phyloP scores from a whole-genome alignment of 768 basidiomycete genomes.

The Pleurotus ostreatus region DNA sequence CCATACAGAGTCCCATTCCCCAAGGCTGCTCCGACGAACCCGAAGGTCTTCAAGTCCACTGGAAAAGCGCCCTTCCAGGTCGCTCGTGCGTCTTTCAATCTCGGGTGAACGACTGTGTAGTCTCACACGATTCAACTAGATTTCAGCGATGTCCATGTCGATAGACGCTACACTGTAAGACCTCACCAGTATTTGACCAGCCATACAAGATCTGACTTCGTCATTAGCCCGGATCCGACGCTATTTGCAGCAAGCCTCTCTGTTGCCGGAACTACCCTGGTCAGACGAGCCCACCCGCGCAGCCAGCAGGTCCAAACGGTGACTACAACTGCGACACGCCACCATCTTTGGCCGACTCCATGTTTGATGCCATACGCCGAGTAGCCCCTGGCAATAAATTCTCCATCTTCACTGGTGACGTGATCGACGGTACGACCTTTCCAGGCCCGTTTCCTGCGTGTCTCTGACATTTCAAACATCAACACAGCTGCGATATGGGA shows the following conservation, averaged over 20 bases:
- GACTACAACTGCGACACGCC: conserved; percentile 52
- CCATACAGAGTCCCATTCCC: conserved; percentile 42
- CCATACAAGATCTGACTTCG: neutral
- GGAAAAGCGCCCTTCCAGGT: conserved; percentile 48
- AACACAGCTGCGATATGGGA: conserved; percentile 46
- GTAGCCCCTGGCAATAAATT: conserved; percentile 35
- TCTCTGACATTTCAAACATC: neutral
- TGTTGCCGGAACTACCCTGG: conserved; percentile 54
- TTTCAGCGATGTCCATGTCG: conserved; percentile 63
- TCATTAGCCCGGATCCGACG: conserved; percentile 45
- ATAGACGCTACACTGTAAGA: conserved; percentile 47
- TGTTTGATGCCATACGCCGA: conserved; percentile 36
- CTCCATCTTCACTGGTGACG: conserved; percentile 63
- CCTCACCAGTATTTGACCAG: neutral
- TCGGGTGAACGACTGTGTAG: no score
- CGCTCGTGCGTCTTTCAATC: conserved; percentile 22
- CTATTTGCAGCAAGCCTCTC: conserved; percentile 57
- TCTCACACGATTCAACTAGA: conserved; percentile 15
- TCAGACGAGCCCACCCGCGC: conserved; percentile 27
- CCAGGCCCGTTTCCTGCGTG: conserved; percentile 4
- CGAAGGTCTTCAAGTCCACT: conserved; percentile 27
- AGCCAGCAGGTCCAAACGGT: conserved; percentile 47
- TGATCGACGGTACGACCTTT: conserved; percentile 45
- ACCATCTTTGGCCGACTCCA: conserved; percentile 40
- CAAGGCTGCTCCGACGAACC: conserved; percentile 31